A percentile compares a stretch with the other conserved stretches of the same genome.
Evolutionary conservation across 352 stramenopile species (phyloP).

Genomic region (Blastocystis sp.): DNA sequence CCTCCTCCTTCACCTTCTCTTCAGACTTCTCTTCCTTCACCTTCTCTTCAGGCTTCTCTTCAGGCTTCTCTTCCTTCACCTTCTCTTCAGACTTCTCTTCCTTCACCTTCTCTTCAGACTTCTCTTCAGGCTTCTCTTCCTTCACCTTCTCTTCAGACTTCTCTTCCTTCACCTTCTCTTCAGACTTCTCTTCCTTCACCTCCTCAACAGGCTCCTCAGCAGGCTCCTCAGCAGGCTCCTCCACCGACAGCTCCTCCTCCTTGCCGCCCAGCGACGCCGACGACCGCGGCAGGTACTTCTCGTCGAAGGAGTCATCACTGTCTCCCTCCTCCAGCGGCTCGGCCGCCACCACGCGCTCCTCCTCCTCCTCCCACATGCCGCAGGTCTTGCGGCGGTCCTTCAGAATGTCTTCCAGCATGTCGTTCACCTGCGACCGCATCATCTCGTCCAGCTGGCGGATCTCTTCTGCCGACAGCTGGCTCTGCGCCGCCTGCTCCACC

Average conservation of each 20-base stretch:
- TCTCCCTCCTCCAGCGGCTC: background rate
- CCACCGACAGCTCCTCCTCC: background rate
- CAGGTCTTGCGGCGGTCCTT: constrained; percentile 23
- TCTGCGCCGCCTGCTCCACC: background rate
- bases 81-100: background rate
- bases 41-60: background rate
- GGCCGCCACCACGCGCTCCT: background rate
- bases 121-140: constrained; percentile 1
- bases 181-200: background rate
- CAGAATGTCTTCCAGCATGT: constrained; percentile 63
- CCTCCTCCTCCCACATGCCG: constrained; percentile 13
- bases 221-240: background rate
- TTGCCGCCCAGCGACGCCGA: background rate
- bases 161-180: background rate
- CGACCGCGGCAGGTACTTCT: constrained; percentile 52
- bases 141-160: background rate
- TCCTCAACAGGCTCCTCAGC: background rate
- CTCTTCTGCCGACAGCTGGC: constrained; percentile 21
- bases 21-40: background rate
- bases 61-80: background rate
- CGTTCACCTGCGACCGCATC: constrained; percentile 52
- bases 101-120: constrained; percentile 4
- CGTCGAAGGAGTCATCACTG: constrained; percentile 55
- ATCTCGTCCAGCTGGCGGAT: constrained; percentile 20
- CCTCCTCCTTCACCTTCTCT: constrained; percentile 3